phyloP scores from a whole-genome alignment of 2,329 filamentous ascomycete genomes.

The Meredithiella fracta region DNA sequence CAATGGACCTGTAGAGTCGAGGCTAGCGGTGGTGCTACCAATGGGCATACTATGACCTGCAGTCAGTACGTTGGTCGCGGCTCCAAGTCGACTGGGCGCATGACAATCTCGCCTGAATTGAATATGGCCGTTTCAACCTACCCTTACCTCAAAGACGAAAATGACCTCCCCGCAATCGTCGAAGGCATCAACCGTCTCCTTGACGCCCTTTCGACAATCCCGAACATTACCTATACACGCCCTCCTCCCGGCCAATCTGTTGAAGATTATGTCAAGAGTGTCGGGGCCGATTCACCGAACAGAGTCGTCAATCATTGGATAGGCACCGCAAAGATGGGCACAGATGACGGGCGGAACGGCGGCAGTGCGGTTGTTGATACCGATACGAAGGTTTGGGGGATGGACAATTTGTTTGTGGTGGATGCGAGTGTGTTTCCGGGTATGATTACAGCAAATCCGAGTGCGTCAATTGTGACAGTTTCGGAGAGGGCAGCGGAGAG shows the following conservation, averaged over 20 bases:
- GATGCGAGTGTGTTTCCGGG: constrained; percentile 55
- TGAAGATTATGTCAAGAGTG: constrained; percentile 37
- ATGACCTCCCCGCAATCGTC: constrained; percentile 48
- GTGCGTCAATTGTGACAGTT: constrained; percentile 45
- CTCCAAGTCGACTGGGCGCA: constrained; percentile 41
- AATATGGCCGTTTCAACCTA: constrained; percentile 40
- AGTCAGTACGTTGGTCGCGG: constrained; percentile 49
- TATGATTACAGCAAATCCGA: constrained; percentile 51
- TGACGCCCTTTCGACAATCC: constrained; percentile 34
- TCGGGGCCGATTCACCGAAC: constrained; percentile 22
- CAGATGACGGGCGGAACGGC: constrained; percentile 32
- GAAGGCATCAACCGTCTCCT: constrained; percentile 45
- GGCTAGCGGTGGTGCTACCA: constrained; percentile 28
- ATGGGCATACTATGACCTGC: constrained; percentile 31
- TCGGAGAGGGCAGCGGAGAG: constrained; percentile 41
- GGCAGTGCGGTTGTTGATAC: constrained; percentile 45
- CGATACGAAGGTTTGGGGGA: constrained; percentile 49
- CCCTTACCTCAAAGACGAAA: constrained; percentile 42
- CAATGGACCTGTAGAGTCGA: constrained; percentile 53
- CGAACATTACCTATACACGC: constrained; percentile 33
- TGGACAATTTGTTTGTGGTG: constrained; percentile 51
- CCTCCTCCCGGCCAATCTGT: constrained; percentile 36
- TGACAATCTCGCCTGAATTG: constrained; percentile 42
- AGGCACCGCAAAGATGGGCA: constrained; percentile 44
- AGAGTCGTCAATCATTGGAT: constrained; percentile 37